Percentiles rank a stretch among this genome's conserved stretches.
Evolutionary conservation across 768 basidiomycete species (phyloP).

Genomic region (Trametes cingulata): DNA sequence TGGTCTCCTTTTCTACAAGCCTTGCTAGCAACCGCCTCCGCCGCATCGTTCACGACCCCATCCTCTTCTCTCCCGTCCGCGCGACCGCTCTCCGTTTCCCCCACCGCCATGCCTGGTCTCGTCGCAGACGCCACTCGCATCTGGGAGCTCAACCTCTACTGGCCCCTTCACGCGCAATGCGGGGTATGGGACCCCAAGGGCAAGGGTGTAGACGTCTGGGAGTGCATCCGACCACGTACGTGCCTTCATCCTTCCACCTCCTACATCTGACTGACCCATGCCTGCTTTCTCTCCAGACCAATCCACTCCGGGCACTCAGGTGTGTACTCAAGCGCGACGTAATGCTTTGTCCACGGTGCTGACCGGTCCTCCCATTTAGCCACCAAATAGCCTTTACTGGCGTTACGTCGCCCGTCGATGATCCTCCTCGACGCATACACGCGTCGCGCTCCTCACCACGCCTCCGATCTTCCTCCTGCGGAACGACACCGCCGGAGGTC

Average conservation of each 20-base stretch:
- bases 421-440: constrained; percentile 23
- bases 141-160: constrained; percentile 69
- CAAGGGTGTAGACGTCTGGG: constrained; percentile 74
- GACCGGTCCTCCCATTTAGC: constrained; percentile 31
- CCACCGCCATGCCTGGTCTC: constrained; percentile 41
- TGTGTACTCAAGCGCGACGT: constrained; percentile 21
- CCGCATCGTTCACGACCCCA: not conserved
- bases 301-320: constrained; percentile 53
- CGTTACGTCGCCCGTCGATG: constrained; percentile 50
- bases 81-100: constrained; percentile 1
- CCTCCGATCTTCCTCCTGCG: constrained; percentile 3
- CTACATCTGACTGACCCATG: constrained; percentile 8
- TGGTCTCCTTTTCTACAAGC: constrained; percentile 7
- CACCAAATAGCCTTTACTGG: constrained; percentile 46
- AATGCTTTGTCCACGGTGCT: not conserved
- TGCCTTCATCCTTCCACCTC: constrained; percentile 20
- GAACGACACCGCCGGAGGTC: not conserved
- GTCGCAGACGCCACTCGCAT: constrained; percentile 68
- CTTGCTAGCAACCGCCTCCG: constrained; percentile 10
- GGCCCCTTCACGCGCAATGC: constrained; percentile 67
- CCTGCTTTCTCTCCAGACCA: constrained; percentile 48
- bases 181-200: constrained; percentile 69
- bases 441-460: not conserved
- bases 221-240: constrained; percentile 70
- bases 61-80: not conserved